Evolutionary conservation across 2,329 filamentous ascomycete genomes (phyloP).

Genomic region (Lasiodiplodia sp.): DNA sequence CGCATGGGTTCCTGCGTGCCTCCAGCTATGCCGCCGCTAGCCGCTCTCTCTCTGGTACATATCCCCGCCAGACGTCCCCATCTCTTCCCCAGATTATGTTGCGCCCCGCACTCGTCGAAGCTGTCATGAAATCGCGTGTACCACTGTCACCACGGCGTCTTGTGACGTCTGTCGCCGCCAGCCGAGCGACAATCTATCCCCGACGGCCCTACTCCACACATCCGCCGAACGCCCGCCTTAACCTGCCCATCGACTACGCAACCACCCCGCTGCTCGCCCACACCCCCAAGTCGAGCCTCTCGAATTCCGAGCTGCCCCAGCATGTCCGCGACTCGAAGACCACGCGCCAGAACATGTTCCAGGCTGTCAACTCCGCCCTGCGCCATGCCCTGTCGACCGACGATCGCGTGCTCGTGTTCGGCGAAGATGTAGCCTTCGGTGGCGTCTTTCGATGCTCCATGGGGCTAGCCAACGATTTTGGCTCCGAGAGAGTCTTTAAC

Average conservation of each 20-base stretch:
- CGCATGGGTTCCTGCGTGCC: constrained; percentile 2
- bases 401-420: constrained; percentile 88
- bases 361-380: constrained; percentile 90
- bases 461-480: constrained; percentile 87
- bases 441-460: constrained; percentile 96
- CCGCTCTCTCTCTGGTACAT: constrained; percentile 11
- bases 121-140: constrained; percentile 6
- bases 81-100: constrained; percentile 25
- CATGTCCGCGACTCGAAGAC: constrained; percentile 64
- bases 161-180: not conserved
- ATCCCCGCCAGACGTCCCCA: constrained; percentile 10
- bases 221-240: constrained; percentile 67
- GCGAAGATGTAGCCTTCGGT: constrained; percentile 96
- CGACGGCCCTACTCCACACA: constrained; percentile 55
- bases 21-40: constrained; percentile 16
- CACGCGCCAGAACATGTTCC: constrained; percentile 85
- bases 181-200: constrained; percentile 5
- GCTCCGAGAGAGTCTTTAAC: constrained; percentile 91
- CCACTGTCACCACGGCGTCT: not conserved
- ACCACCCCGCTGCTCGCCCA: constrained; percentile 83
- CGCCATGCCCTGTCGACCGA: constrained; percentile 82
- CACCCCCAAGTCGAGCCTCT: constrained; percentile 73
- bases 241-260: constrained; percentile 86
- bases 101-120: constrained; percentile 10
- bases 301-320: constrained; percentile 72